Percentiles rank a stretch among this genome's conserved stretches.
Evolutionary conservation across 73 alveolate genomes (phyloP).

Genomic region (Diophrys sp.): DNA sequence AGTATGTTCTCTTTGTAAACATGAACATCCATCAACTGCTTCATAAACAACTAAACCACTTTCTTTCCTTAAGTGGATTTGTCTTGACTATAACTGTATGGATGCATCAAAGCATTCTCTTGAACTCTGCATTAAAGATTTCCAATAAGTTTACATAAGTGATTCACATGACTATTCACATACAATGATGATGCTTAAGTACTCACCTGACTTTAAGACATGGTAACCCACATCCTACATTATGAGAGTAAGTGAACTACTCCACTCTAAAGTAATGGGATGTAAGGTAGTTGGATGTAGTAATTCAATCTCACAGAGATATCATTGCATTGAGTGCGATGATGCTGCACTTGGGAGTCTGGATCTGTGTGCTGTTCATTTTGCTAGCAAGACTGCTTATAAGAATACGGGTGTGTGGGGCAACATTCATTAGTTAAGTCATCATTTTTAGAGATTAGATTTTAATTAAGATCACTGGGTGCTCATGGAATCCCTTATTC

Average conservation of each 20-base stretch:
- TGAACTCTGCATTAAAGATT: background rate
- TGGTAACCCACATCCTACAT: background rate
- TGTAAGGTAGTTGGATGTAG: background rate
- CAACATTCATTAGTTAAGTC: no score
- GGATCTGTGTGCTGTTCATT: background rate
- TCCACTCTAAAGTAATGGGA: background rate
- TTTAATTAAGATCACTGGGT: background rate
- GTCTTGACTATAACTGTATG: background rate
- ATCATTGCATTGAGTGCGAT: background rate
- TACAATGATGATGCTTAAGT: background rate
- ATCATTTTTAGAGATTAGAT: background rate
- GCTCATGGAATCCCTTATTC: background rate
- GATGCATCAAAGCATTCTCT: background rate
- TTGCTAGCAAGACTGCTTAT: no score
- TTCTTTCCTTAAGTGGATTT: slow-evolving; percentile 3
- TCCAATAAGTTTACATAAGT: background rate
- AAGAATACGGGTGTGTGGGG: no score
- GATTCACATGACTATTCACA: background rate
- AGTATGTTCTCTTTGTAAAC: background rate
- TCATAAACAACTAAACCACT: background rate
- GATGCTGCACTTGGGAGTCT: background rate
- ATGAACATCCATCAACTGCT: background rate
- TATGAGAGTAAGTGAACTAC: background rate
- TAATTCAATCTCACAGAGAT: background rate
- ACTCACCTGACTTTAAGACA: background rate